Conservation (phyloP, 306 rosid species). For the Malus sieversii region DNA sequence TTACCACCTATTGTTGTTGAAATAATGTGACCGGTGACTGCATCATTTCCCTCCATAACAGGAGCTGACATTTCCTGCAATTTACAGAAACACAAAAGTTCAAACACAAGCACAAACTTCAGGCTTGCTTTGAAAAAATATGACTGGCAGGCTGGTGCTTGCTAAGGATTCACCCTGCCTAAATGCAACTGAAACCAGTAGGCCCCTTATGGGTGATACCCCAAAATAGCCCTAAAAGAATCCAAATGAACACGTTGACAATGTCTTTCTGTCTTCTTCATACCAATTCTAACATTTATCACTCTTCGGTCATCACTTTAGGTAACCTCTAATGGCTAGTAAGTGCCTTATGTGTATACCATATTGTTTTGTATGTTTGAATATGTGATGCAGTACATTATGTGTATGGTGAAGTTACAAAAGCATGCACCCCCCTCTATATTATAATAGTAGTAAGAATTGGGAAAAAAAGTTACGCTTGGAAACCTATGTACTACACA, state of each 20-base stretch:
- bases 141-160: slow-evolving; percentile 6
- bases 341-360: too few relatives aligned
- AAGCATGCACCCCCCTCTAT: neutral
- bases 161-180: neutral
- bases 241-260: neutral
- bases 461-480: neutral
- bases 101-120: neutral
- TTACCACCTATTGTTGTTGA: slow-evolving; percentile 96
- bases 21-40: slow-evolving; percentile 82
- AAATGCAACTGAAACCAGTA: neutral
- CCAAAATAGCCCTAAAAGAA: neutral
- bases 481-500: neutral
- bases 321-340: neutral
- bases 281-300: neutral
- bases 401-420: neutral
- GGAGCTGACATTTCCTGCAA: slow-evolving; percentile 82
- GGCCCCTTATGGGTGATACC: neutral
- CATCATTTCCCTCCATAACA: slow-evolving; percentile 63
- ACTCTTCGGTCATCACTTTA: neutral
- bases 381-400: neutral
- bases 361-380: too few relatives aligned
- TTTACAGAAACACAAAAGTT: slow-evolving; percentile 13
- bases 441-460: neutral
- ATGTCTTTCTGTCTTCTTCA: neutral
- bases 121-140: neutral